A percentile compares a stretch with the other conserved stretches of the same genome.
These are phyloP conservation scores for Taiwanofungus camphoratus DNA, from an alignment of 1,284 basidiomycete genomes.

Conservation along the genomic window DNA sequence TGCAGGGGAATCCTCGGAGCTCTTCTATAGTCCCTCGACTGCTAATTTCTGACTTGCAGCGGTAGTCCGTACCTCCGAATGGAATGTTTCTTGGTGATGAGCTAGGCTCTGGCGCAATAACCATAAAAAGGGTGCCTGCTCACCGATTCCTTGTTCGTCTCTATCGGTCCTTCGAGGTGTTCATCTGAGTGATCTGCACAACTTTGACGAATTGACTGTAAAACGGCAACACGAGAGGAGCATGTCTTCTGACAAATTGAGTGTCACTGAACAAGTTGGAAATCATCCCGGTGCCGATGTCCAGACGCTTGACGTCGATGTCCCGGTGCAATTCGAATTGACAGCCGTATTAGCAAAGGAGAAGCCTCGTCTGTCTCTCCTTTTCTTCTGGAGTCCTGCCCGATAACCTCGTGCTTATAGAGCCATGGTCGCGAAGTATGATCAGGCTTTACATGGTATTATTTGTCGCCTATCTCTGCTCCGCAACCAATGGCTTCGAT, in stretches of 20 bases:
- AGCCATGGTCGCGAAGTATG: constrained; percentile 12
- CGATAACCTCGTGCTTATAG: no score
- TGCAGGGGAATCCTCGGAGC: constrained; percentile 1
- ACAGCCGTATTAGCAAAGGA: constrained; percentile 9
- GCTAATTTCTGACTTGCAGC: background rate
- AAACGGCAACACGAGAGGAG: no score
- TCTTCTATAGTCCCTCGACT: background rate
- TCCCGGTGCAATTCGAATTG: constrained; percentile 5
- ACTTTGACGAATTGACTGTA: background rate
- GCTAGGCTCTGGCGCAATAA: background rate
- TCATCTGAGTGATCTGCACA: background rate
- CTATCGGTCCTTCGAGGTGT: background rate
- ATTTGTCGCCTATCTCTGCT: constrained; percentile 20
- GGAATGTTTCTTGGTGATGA: constrained; percentile 1
- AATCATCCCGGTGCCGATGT: constrained; percentile 3
- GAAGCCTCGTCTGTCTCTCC: constrained; percentile 6
- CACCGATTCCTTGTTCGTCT: background rate
- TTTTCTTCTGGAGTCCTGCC: no score
- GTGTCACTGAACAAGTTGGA: constrained; percentile 3
- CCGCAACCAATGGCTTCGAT: constrained; percentile 21
- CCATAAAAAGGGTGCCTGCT: background rate
- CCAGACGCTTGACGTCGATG: background rate
- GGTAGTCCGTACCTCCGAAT: constrained; percentile 7
- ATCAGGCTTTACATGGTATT: constrained; percentile 15
- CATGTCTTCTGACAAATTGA: constrained; percentile 6